phyloP scores from a whole-genome alignment of 2,329 filamentous ascomycete species.

The Neofusicoccum sp. region DNA sequence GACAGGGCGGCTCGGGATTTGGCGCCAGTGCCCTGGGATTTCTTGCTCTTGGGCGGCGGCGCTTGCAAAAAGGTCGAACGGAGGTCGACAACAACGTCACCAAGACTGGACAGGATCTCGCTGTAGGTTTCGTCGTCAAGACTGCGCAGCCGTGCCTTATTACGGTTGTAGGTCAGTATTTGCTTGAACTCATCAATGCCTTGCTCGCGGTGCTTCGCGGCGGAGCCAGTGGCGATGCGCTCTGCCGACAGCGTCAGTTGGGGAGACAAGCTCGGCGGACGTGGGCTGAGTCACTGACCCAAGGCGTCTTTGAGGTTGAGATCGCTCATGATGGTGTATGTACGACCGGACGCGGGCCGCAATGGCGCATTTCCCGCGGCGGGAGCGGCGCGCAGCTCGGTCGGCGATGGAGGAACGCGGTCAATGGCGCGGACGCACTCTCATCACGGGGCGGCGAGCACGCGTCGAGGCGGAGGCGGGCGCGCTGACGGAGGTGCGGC shows the following conservation, averaged over 20 bases:
- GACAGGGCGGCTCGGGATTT: constrained; percentile 55
- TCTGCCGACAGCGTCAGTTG: too few relatives aligned
- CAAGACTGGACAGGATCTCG: constrained; percentile 64
- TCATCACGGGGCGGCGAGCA: background rate
- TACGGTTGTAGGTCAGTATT: constrained; percentile 55
- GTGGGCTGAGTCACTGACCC: too few relatives aligned
- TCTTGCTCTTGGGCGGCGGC: background rate
- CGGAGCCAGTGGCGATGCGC: too few relatives aligned
- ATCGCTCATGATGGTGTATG: background rate
- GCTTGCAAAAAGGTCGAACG: background rate
- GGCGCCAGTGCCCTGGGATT: constrained; percentile 10
- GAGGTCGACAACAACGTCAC: background rate
- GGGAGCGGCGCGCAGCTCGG: background rate
- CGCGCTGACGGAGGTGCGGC: constrained; percentile 13
- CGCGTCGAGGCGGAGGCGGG: background rate
- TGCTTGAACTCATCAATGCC: constrained; percentile 57
- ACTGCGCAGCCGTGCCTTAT: constrained; percentile 38
- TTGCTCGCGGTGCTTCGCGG: constrained; percentile 49
- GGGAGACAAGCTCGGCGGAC: too few relatives aligned
- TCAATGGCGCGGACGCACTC: background rate
- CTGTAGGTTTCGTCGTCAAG: constrained; percentile 79
- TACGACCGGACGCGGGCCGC: background rate
- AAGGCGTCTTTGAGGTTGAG: constrained; percentile 35
- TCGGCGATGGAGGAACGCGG: background rate
- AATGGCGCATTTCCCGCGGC: background rate